Evolutionary conservation across 2,329 filamentous ascomycete species (phyloP).

Genomic region (Cryphonectria japonica): DNA sequence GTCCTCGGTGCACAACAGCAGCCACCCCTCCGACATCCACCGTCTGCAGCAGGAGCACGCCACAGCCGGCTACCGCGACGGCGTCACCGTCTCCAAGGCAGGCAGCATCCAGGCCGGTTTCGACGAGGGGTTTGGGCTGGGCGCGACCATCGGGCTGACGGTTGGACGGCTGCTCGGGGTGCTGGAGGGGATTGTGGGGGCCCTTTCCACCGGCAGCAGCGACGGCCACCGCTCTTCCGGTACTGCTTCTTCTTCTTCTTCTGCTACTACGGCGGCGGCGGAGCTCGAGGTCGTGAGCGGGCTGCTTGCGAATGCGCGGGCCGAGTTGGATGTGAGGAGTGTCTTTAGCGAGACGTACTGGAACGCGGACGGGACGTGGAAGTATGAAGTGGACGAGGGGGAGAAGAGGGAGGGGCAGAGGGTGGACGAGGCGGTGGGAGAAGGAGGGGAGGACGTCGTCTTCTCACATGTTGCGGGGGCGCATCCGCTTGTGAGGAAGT

Average conservation of each 20-base stretch:
- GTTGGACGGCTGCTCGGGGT: slow-evolving; percentile 78
- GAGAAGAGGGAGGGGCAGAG: too few relatives aligned
- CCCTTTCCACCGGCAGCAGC: slow-evolving; percentile 39
- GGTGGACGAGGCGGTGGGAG: slow-evolving; percentile 33
- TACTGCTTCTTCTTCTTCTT: neutral
- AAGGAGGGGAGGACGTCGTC: slow-evolving; percentile 43
- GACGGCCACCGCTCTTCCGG: neutral
- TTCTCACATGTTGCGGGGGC: slow-evolving; percentile 67
- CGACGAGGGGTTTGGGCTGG: slow-evolving; percentile 86
- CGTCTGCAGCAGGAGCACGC: slow-evolving; percentile 76
- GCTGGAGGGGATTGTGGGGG: slow-evolving; percentile 70
- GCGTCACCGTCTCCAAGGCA: slow-evolving; percentile 76
- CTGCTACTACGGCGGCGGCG: slow-evolving; percentile 19
- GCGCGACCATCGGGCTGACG: slow-evolving; percentile 75
- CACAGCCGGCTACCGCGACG: slow-evolving; percentile 89
- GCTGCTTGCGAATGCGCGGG: slow-evolving; percentile 54
- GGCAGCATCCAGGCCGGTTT: slow-evolving; percentile 83
- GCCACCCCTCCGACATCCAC: slow-evolving; percentile 66
- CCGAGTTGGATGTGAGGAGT: slow-evolving; percentile 62
- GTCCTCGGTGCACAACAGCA: neutral
- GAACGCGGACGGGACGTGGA: slow-evolving; percentile 72
- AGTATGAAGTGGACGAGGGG: slow-evolving; percentile 56
- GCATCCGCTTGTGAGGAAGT: slow-evolving; percentile 70
- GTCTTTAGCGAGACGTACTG: slow-evolving; percentile 72
- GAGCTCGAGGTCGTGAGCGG: slow-evolving; percentile 33